Percentiles rank a stretch among this genome's conserved stretches.
Evolutionary conservation across 208 protist genomes (phyloP).

Genomic region (Acanthamoeba polyphaga): DNA sequence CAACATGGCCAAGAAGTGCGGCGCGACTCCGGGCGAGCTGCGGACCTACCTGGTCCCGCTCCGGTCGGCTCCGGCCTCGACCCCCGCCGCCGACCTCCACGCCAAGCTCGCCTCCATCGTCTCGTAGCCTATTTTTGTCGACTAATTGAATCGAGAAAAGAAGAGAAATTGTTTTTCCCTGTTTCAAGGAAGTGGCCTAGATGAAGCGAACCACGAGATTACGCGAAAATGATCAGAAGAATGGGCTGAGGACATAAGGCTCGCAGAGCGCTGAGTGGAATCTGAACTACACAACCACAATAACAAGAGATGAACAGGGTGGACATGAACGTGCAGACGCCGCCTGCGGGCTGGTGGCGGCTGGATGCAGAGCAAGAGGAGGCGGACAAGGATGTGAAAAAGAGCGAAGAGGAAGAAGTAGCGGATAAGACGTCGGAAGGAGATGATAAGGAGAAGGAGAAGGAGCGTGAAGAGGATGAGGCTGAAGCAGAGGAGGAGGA

Average conservation of each 20-base stretch:
- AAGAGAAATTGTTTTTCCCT: neutral
- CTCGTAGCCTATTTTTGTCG: neutral
- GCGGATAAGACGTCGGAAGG: too few relatives aligned
- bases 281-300: neutral
- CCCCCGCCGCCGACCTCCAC: conserved; percentile 15
- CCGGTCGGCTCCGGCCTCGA: neutral
- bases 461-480: neutral
- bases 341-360: conserved; percentile 88
- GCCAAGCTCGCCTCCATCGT: neutral
- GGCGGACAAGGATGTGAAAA: conserved; percentile 84
- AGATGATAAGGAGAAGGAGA: too few relatives aligned
- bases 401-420: too few relatives aligned
- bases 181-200: neutral
- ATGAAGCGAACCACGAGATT: neutral
- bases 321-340: conserved; percentile 85
- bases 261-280: neutral
- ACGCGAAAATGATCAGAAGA: neutral
- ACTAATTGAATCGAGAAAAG: neutral
- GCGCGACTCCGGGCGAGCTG: neutral
- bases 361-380: conserved; percentile 94
- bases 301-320: neutral
- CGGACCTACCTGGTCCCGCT: neutral
- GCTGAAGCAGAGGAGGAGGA: neutral
- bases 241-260: neutral
- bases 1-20: conserved; percentile 63